phyloP scores from a whole-genome alignment of 805 yeast species.

The Myxozyma neotropica region DNA sequence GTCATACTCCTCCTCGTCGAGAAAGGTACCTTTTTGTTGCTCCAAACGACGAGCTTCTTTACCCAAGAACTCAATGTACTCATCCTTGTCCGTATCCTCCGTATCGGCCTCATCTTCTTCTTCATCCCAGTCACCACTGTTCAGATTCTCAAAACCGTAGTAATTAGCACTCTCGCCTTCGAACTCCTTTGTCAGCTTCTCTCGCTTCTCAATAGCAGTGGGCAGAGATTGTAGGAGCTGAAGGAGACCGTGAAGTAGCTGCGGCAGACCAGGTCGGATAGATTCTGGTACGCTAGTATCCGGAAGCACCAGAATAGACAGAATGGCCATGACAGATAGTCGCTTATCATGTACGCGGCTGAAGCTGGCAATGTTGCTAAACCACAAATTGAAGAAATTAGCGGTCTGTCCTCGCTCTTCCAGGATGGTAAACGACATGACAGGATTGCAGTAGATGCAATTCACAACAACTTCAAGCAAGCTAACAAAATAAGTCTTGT shows the following conservation, averaged over 20 bases:
- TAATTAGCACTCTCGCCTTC: slow-evolving; percentile 37
- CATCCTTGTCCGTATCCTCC: slow-evolving; percentile 38
- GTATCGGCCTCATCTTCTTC: slow-evolving; percentile 42
- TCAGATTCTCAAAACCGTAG: slow-evolving; percentile 37
- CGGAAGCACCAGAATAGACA: slow-evolving; percentile 51
- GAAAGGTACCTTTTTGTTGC: not conserved
- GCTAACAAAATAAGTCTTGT: slow-evolving; percentile 50
- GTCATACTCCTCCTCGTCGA: slow-evolving; percentile 36
- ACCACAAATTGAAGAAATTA: slow-evolving; percentile 67
- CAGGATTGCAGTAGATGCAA: slow-evolving; percentile 63
- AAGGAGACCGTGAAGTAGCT: slow-evolving; percentile 57
- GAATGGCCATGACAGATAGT: slow-evolving; percentile 66
- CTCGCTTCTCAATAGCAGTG: slow-evolving; percentile 65
- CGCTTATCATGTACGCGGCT: slow-evolving; percentile 81
- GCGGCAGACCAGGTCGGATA: slow-evolving; percentile 43
- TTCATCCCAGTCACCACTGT: slow-evolving; percentile 38
- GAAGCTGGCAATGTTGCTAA: slow-evolving; percentile 55
- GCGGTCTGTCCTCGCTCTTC: slow-evolving; percentile 50
- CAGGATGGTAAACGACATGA: slow-evolving; percentile 54
- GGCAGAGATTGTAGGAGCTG: slow-evolving; percentile 65
- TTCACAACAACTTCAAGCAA: slow-evolving; percentile 66
- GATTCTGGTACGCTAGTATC: slow-evolving; percentile 42
- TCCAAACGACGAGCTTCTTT: slow-evolving; percentile 25
- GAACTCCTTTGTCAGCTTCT: slow-evolving; percentile 62
- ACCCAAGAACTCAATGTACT: slow-evolving; percentile 32